Base-by-base conservation (phyloP, 2,329 filamentous ascomycete species). In the Dryadomyces quercus-mongolicae region DNA sequence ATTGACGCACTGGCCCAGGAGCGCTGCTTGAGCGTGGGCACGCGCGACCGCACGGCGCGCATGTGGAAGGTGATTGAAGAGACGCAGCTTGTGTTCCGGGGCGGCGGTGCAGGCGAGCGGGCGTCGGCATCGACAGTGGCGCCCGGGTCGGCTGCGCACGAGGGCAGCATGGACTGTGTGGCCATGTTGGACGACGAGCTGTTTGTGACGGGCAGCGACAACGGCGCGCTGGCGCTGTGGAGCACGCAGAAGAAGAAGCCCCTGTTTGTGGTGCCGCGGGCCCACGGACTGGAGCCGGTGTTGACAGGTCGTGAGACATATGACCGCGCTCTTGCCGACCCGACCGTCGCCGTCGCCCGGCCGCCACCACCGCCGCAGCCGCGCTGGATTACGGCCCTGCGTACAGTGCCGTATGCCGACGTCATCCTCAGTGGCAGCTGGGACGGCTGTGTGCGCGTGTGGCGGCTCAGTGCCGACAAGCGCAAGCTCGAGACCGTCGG, bases 51-150 rank as follows among this genome's bases (percentile, higher is more conserved):
- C 55, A 96, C 91, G 2, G 93, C 92, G 43, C 79, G 93, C 56
- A 71, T 95, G 61, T 98, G 93, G 93, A 96, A 96, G 69, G 91
- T 98, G 1, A 82, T 88, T 5, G 93, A 98, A 63, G 92, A 98
- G 71, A 88, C 86, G 1, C 93, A 98, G 67, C 80, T 98, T 7
- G 91, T 97, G 2, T 98, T 97, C 70, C 85, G 92, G 49, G 92
- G 91, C 55, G 89, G 90, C 58, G 86, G 83, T 10, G 73, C 76
- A 25, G 59, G 62, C 34, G 60, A 60, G 31, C 58, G 61, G 20
- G 56, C 59, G 25, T 31, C 44, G 61, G 65, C 47, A 61, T 61
- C 55, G 64, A 62, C 25, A 40, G 75, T 77, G 58, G 52, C 54
- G 31, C 44, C 53, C 46, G n/a, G 25, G 10, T 56, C 56, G 36